Conservation (phyloP, 768 basidiomycete genomes). For the Agaricus bisporus region DNA sequence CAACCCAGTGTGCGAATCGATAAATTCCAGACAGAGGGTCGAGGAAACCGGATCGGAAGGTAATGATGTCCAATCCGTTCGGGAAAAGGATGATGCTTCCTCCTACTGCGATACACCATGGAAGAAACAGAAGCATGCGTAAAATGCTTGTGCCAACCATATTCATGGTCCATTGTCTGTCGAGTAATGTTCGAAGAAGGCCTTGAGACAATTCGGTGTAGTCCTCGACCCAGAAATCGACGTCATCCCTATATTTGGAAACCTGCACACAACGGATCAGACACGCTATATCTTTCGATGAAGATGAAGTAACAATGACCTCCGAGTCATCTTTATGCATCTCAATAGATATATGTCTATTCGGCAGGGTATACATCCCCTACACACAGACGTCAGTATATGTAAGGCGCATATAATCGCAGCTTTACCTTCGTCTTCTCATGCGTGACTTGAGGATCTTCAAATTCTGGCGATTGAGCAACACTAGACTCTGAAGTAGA, state of each 20-base stretch:
- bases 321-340: not conserved
- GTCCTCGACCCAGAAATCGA: not conserved
- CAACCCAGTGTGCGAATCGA: slow-evolving; percentile 36
- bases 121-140: slow-evolving; percentile 29
- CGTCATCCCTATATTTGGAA: not conserved
- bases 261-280: not conserved
- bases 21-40: slow-evolving; percentile 24
- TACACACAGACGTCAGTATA: not conserved
- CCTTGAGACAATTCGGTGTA: not conserved
- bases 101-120: slow-evolving; percentile 41
- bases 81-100: slow-evolving; percentile 34
- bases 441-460: slow-evolving; percentile 2
- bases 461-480: slow-evolving; percentile 4
- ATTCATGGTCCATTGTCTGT: not conserved
- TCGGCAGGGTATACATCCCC: slow-evolving; percentile 2
- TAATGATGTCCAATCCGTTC: slow-evolving; percentile 26
- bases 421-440: not conserved
- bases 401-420: too few species aligned
- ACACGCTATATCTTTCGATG: not conserved
- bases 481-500: not conserved
- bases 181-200: not conserved
- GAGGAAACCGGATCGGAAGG: slow-evolving; percentile 29
- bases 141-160: not conserved
- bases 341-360: slow-evolving; percentile 8
- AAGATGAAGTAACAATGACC: not conserved